These are phyloP conservation scores for Globisporangium paddicum DNA, from an alignment of 352 stramenopile genomes.

Conservation along the genomic window DNA sequence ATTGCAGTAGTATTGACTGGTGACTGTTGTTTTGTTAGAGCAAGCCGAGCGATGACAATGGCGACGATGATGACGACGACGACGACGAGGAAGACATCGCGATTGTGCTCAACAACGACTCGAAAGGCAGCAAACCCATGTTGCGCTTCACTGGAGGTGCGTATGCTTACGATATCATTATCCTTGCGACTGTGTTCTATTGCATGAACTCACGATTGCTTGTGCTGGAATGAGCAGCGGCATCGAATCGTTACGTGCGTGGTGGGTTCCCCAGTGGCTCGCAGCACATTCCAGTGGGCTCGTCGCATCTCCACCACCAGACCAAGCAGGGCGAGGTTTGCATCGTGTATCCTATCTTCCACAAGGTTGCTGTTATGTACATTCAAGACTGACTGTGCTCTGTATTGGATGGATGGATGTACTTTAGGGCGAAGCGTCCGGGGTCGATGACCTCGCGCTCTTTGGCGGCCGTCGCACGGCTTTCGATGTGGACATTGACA, in stretches of 20 bases:
- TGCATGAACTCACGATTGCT: background rate
- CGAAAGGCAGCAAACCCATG: slow-evolving; percentile 59
- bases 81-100: slow-evolving; percentile 83
- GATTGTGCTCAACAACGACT: slow-evolving; percentile 70
- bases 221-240: slow-evolving; percentile 2
- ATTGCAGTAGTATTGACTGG: background rate
- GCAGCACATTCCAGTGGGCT: slow-evolving; percentile 29
- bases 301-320: slow-evolving; percentile 15
- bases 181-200: background rate
- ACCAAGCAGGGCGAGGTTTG: slow-evolving; percentile 21
- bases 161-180: too few relatives aligned
- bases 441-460: slow-evolving; percentile 65
- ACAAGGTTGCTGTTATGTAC: too few relatives aligned
- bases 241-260: slow-evolving; percentile 73
- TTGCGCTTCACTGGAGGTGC: slow-evolving; percentile 67
- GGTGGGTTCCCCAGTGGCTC: slow-evolving; percentile 35
- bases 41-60: slow-evolving; percentile 14
- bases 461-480: slow-evolving; percentile 84
- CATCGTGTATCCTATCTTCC: too few relatives aligned
- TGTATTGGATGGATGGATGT: background rate
- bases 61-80: slow-evolving; percentile 72
- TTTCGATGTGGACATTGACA: slow-evolving; percentile 91
- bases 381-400: background rate
- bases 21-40: background rate
- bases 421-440: slow-evolving; percentile 18